These are phyloP conservation scores for Claviceps quebecensis DNA, from an alignment of 2,329 filamentous ascomycete species.

Conservation along the genomic window DNA sequence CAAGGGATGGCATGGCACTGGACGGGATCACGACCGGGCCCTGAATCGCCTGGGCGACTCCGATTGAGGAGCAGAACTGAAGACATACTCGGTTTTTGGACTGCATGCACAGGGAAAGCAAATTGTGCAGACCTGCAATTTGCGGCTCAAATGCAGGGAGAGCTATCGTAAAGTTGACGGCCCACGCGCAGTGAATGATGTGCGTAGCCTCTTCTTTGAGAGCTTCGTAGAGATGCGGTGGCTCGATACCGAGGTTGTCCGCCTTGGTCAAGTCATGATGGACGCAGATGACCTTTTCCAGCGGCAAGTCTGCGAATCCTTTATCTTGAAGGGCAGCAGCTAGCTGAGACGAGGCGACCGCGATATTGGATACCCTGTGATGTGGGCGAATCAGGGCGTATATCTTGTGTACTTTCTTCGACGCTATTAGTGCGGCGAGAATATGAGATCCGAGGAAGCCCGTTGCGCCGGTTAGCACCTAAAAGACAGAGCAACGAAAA, in stretches of 20 bases:
- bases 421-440: constrained; percentile 40
- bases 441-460: constrained; percentile 51
- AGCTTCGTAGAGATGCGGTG: constrained; percentile 11
- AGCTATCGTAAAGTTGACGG: constrained; percentile 42
- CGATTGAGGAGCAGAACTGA: constrained; percentile 35
- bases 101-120: constrained; percentile 25
- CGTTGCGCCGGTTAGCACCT: constrained; percentile 43
- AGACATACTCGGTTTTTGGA: constrained; percentile 16
- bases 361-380: not conserved
- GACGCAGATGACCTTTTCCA: constrained; percentile 10
- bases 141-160: constrained; percentile 34
- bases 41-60: constrained; percentile 25
- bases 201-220: constrained; percentile 20
- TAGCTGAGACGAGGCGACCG: not conserved
- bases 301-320: constrained; percentile 19
- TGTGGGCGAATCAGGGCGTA: constrained; percentile 38
- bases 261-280: constrained; percentile 8
- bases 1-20: constrained; percentile 21
- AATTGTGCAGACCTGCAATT: constrained; percentile 29
- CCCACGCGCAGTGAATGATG: constrained; percentile 39
- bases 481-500: not conserved
- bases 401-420: constrained; percentile 38
- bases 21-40: constrained; percentile 21
- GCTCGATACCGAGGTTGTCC: constrained; percentile 6
- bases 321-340: constrained; percentile 7